Conservation (phyloP, 345 rosid species). For the Syzygium oleosum region DNA sequence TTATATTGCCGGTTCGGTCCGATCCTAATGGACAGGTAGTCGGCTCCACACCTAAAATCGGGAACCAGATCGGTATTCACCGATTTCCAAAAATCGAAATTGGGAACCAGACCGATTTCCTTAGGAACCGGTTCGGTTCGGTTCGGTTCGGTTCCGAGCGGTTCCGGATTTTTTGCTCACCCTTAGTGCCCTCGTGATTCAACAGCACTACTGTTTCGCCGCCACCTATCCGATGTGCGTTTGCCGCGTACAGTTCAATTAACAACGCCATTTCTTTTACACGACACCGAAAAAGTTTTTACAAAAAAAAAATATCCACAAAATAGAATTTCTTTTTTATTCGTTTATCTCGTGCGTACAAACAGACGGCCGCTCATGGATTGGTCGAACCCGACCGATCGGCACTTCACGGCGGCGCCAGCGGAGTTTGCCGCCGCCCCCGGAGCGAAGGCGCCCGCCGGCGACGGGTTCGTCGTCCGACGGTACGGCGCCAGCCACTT, state of each 20-base stretch:
- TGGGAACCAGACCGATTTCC: no score
- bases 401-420: conserved; percentile 29
- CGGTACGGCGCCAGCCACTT: conserved; percentile 79
- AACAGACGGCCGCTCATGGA: conserved; percentile 3
- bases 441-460: conserved; percentile 7
- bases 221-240: not conserved
- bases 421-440: conserved; percentile 8
- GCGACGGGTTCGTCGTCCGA: conserved; percentile 38
- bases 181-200: not conserved
- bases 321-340: not conserved
- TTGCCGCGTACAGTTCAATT: not conserved
- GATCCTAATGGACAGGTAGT: no score
- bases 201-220: not conserved
- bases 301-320: not conserved
- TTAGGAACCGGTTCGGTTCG: no score
- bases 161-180: no score
- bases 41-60: no score
- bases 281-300: not conserved
- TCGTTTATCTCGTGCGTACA: conserved; percentile 1
- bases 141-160: no score
- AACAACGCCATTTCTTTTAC: not conserved
- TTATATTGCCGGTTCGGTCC: no score
- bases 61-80: accelerated
- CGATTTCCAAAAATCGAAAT: no score
- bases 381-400: conserved; percentile 64